Conservation (phyloP, 2,329 filamentous ascomycete species). For the Calonectria hongkongensis region DNA sequence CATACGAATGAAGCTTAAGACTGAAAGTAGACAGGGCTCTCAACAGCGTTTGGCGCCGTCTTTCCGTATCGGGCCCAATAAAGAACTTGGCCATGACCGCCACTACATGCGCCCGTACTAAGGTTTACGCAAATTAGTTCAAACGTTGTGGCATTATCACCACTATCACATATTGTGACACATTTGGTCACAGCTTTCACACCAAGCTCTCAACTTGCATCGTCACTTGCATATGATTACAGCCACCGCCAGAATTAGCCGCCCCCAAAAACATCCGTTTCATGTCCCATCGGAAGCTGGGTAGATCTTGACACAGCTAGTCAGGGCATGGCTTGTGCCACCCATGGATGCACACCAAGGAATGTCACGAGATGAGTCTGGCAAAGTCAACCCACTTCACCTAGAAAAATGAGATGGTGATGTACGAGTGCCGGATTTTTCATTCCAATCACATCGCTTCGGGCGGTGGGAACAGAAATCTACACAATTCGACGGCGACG, state of each 20-base stretch:
- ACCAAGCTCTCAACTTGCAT: slow-evolving; percentile 2
- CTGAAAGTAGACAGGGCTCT: too few species aligned
- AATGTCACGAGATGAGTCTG: slow-evolving; percentile 11
- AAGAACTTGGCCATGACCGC: not conserved
- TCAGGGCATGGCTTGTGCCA: slow-evolving; percentile 10
- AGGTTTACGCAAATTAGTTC: not conserved
- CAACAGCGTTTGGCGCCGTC: not conserved
- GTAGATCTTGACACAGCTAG: slow-evolving; percentile 2
- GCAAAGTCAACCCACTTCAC: slow-evolving; percentile 26
- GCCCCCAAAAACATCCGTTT: not conserved
- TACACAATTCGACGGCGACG: slow-evolving; percentile 6
- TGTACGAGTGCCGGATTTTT: not conserved
- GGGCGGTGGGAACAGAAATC: slow-evolving; percentile 26
- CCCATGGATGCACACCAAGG: slow-evolving; percentile 12
- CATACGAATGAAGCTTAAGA: too few species aligned
- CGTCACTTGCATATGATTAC: slow-evolving; percentile 23
- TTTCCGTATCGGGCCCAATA: not conserved
- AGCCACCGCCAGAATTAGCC: slow-evolving; percentile 17
- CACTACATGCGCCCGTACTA: not conserved
- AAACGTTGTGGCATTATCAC: not conserved
- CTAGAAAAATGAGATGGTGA: slow-evolving; percentile 25
- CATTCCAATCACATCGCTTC: slow-evolving; percentile 24
- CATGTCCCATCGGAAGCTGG: not conserved
- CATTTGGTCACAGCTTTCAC: slow-evolving; percentile 10
- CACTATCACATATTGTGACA: slow-evolving; percentile 20